Base-by-base conservation (phyloP, 2,329 filamentous ascomycete genomes). In the Neocucurbitaria cava region DNA sequence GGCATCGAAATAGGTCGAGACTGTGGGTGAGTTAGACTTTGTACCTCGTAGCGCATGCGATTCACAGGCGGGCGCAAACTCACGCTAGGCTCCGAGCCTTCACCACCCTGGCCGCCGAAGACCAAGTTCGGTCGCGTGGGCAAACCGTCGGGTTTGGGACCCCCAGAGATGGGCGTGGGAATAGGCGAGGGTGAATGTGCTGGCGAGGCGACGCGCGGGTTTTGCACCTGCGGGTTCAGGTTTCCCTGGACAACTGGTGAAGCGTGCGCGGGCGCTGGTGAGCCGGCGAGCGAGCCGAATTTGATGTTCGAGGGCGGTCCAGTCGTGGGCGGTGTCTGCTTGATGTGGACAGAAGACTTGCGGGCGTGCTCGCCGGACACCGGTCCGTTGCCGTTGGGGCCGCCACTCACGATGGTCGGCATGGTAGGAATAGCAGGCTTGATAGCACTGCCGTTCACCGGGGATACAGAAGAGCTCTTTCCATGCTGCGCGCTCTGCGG, bases 281-380 rank as follows among this genome's bases (percentile, higher is more conserved):
- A 85, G 58, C 78, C 80, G 54, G 79, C 90, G 71, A 91, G 80
- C 54, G 85, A 93, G 64, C 92, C 92, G 70, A 96, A 96, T 80
- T 91, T 90, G 74, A 95, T 90, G 64, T 82, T 83, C 9, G 67
- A 68, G 49, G 71, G 73, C 64, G 83, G 79, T 75, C 83, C 77
- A 69, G 79, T 83, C 59, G 81, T 82, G 36, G 87, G 85, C 51
- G 85, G 83, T 73, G 90, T 90, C 66, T 92, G 89, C 76, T 87
- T 92, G 82, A 97, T 96, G 70, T 93, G 96, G 70, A 96, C 89
- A 17, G 94, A 97, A 62, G 88, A 96, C 80, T 96, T 96, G 74
- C 92, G 87, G 73, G 83, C 85, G 81, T 98, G 93, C 67, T 92
- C 88, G 66, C 82, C 40, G 3, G 40, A 24, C 2, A n/a, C 82